Conservation (phyloP, 2,329 filamentous ascomycete genomes). For the Hymenoscyphus occultus region DNA sequence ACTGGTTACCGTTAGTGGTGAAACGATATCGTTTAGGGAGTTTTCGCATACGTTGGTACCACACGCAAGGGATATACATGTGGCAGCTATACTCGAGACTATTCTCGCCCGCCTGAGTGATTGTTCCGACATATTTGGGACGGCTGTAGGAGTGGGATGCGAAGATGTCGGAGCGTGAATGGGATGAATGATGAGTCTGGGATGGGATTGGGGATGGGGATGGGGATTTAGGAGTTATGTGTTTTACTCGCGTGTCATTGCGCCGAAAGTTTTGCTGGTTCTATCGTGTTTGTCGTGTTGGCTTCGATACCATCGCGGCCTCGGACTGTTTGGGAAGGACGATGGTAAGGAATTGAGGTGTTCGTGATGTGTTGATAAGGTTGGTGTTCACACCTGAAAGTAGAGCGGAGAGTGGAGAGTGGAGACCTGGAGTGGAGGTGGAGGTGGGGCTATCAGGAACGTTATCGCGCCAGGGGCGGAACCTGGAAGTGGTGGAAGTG, state of each 20-base stretch:
- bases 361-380: slow-evolving; percentile 3
- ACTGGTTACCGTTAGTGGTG: slow-evolving; percentile 52
- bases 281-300: not conserved
- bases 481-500: no score
- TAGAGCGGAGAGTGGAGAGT: not conserved
- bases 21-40: not conserved
- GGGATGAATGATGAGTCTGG: not conserved
- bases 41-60: slow-evolving; percentile 75
- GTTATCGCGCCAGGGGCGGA: slow-evolving; percentile 1
- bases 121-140: slow-evolving; percentile 44
- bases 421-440: not conserved
- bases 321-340: not conserved
- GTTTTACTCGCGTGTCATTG: not conserved
- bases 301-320: not conserved
- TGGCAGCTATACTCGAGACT: slow-evolving; percentile 81
- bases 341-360: not conserved
- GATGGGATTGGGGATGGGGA: not conserved
- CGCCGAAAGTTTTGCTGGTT: not conserved
- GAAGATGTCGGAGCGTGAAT: not conserved
- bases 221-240: not conserved
- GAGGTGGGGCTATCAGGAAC: not conserved
- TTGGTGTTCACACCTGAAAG: not conserved
- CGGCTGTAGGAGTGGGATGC: slow-evolving; percentile 5
- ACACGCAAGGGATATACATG: slow-evolving; percentile 79
- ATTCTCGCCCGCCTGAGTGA: slow-evolving; percentile 64